Conservation (phyloP, 495 filamentous ascomycete genomes). For the Cryomyces minteri region DNA sequence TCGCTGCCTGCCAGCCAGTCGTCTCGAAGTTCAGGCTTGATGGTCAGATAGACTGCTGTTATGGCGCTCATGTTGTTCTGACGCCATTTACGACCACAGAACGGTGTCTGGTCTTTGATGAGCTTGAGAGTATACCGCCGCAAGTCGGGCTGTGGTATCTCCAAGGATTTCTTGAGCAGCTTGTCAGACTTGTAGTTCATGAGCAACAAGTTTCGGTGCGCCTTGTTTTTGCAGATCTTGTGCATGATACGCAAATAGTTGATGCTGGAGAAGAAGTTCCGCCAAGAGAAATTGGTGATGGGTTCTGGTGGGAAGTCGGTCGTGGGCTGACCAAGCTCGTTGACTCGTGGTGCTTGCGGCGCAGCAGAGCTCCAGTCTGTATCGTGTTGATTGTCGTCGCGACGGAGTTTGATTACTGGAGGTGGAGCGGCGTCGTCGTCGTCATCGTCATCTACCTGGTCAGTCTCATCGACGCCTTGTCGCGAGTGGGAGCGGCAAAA, state of each 20-base stretch:
- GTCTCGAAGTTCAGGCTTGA: constrained; percentile 77
- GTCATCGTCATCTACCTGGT: no score
- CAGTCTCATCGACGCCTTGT: constrained; percentile 1
- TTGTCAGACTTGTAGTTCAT: constrained; percentile 87
- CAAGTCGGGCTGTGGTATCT: constrained; percentile 72
- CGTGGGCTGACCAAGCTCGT: constrained; percentile 66
- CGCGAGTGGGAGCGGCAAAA: constrained; percentile 41
- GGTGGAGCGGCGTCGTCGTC: constrained; percentile 54
- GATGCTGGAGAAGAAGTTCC: constrained; percentile 86
- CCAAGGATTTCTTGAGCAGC: constrained; percentile 74
- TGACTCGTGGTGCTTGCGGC: constrained; percentile 50
- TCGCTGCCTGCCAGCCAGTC: constrained; percentile 89
- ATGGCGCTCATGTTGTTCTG: constrained; percentile 98
- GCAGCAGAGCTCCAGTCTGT: background rate
- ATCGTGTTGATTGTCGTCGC: constrained; percentile 3
- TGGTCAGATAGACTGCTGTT: constrained; percentile 87
- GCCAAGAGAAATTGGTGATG: constrained; percentile 78
- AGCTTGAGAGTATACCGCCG: constrained; percentile 92
- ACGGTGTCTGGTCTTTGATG: constrained; percentile 95
- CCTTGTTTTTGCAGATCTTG: constrained; percentile 87
- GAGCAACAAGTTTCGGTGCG: constrained; percentile 80
- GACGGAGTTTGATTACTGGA: constrained; percentile 46
- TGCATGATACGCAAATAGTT: constrained; percentile 91
- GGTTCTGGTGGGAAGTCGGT: constrained; percentile 44
- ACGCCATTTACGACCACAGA: constrained; percentile 94